A percentile compares a stretch with the other conserved stretches of the same genome.
Conservation (phyloP, 106 monocot genomes). For the Dioscorea dumetorum region DNA sequence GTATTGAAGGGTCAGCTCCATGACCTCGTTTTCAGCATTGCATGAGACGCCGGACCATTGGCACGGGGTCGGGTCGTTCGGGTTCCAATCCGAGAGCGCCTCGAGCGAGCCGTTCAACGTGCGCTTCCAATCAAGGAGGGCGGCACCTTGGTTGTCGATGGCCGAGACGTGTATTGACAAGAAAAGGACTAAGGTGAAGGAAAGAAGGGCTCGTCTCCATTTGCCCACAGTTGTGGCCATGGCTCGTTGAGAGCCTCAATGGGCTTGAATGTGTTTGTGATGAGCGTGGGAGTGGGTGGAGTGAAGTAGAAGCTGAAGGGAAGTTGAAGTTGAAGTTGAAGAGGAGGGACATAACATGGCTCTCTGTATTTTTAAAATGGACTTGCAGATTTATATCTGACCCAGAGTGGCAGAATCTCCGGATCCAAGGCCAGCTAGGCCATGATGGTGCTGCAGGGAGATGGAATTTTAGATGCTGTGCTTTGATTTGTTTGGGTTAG, state of each 20-base stretch:
- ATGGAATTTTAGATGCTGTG: slow-evolving; percentile 1
- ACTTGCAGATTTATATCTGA: not conserved
- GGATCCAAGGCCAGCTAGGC: slow-evolving; percentile 53
- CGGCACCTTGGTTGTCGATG: slow-evolving; percentile 34
- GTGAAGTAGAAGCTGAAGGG: not conserved
- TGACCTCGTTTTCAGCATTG: slow-evolving; percentile 22
- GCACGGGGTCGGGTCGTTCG: slow-evolving; percentile 44
- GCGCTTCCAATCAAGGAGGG: slow-evolving; percentile 63
- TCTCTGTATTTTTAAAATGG: not conserved
- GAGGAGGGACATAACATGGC: slow-evolving; percentile 4
- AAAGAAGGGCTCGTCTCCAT: not conserved
- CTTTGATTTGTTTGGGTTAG: not conserved
- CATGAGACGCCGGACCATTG: slow-evolving; percentile 65
- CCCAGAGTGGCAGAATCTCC: slow-evolving; percentile 43
- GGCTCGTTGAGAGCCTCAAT: not conserved
- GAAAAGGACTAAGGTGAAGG: not conserved
- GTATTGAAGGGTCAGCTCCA: slow-evolving; percentile 40
- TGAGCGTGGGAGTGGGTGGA: not conserved
- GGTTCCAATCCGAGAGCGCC: slow-evolving; percentile 39
- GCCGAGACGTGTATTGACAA: slow-evolving; percentile 9
- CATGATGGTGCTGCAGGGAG: slow-evolving; percentile 9
- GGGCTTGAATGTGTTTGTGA: not conserved
- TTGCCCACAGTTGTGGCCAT: not conserved
- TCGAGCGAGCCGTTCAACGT: slow-evolving; percentile 25
- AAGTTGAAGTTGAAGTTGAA: not conserved